phyloP scores from a whole-genome alignment of 2,329 filamentous ascomycete genomes.

The Calonectria henricotiae region DNA sequence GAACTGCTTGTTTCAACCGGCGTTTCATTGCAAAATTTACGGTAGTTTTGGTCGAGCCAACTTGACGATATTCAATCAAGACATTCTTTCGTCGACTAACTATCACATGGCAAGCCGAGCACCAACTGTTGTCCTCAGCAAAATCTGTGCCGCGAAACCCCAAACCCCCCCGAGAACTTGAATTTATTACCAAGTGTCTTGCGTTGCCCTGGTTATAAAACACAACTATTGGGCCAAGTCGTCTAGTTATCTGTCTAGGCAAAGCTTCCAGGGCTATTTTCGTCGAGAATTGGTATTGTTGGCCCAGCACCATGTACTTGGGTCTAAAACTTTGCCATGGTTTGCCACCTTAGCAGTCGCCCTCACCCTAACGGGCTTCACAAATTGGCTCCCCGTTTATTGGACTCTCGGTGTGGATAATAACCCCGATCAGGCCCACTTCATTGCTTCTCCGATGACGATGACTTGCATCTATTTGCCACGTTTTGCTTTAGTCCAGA shows the following conservation, averaged over 20 bases:
- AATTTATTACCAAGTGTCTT: not conserved
- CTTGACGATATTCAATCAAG: not conserved
- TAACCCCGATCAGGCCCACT: conserved; percentile 9
- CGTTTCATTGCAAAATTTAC: not conserved
- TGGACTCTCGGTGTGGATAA: not conserved
- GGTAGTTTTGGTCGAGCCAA: not conserved
- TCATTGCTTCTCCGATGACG: not conserved
- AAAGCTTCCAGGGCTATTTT: not conserved
- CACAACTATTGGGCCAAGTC: not conserved
- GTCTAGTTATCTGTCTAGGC: too few relatives aligned
- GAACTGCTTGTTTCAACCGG: not conserved
- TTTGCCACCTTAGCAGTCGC: not conserved
- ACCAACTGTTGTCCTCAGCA: not conserved
- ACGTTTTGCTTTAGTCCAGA: not conserved
- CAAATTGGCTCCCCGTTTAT: not conserved
- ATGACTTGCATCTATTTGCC: conserved; percentile 1
- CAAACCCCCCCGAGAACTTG: not conserved
- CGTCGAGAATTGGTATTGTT: not conserved
- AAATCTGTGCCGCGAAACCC: conserved; percentile 5
- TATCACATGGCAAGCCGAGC: conserved; percentile 17
- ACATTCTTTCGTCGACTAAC: not conserved
- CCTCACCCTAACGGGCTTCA: too few relatives aligned
- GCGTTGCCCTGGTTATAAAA: not conserved
- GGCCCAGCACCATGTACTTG: not conserved
- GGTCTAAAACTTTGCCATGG: not conserved